Percentiles rank a stretch among this genome's conserved stretches.
phyloP scores from a whole-genome alignment of 495 filamentous ascomycete genomes.

The Bombardia bombarda region DNA sequence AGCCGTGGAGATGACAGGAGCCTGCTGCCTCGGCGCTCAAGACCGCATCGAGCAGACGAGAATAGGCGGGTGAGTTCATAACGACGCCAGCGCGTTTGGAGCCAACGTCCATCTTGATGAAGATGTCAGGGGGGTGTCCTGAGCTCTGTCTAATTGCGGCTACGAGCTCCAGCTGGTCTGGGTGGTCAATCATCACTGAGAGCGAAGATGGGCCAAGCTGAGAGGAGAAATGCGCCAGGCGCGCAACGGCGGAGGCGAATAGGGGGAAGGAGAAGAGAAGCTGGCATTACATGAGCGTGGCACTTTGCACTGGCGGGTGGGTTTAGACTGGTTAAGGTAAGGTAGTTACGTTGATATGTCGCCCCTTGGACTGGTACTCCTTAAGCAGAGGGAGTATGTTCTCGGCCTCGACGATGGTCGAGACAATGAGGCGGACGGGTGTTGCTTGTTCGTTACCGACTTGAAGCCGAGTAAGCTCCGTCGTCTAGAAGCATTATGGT shows the following conservation, averaged over 20 bases:
- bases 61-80: constrained; percentile 42
- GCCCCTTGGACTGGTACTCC: constrained; percentile 43
- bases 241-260: constrained; percentile 49
- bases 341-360: constrained; percentile 49
- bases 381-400: constrained; percentile 53
- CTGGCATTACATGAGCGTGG: constrained; percentile 21
- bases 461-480: constrained; percentile 66
- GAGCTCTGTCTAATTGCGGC: constrained; percentile 27
- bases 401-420: constrained; percentile 71
- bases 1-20: constrained; percentile 45
- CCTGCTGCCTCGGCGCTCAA: constrained; percentile 33
- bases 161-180: constrained; percentile 47
- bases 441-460: constrained; percentile 45
- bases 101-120: constrained; percentile 74
- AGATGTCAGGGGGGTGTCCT: constrained; percentile 44
- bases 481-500: constrained; percentile 34
- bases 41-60: constrained; percentile 41
- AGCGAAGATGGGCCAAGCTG: constrained; percentile 46
- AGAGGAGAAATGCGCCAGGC: constrained; percentile 46
- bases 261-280: constrained; percentile 73
- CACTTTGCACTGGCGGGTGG: background rate
- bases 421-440: constrained; percentile 63
- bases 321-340: background rate
- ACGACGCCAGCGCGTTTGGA: constrained; percentile 66
- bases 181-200: constrained; percentile 67